phyloP scores from a whole-genome alignment of 75 land plant species.

The Picea glauca region DNA sequence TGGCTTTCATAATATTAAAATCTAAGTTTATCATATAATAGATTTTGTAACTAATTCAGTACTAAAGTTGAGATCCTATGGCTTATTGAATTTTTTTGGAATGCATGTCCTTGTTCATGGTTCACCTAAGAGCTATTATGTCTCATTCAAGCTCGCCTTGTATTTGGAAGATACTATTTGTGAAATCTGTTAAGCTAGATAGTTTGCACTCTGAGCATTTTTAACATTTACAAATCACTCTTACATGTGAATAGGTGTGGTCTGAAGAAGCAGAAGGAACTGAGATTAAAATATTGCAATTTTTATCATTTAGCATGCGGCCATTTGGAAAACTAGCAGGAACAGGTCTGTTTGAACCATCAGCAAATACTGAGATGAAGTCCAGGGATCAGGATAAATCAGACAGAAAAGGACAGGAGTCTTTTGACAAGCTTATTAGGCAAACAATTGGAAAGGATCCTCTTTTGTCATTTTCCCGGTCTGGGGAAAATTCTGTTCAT shows the following conservation, averaged over 20 bases:
- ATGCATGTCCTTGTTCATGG: too few relatives aligned
- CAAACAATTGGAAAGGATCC: slow-evolving; percentile 71
- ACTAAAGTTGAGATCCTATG: too few relatives aligned
- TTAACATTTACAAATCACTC: too few relatives aligned
- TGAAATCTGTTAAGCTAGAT: too few relatives aligned
- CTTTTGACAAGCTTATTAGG: slow-evolving; percentile 50
- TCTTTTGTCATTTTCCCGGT: slow-evolving; percentile 36
- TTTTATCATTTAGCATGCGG: background rate
- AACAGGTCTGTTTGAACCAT: background rate
- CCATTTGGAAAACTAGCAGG: slow-evolving; percentile 8
- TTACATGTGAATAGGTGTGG: background rate
- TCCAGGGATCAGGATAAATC: slow-evolving; percentile 3
- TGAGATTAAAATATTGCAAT: background rate
- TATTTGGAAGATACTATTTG: too few relatives aligned
- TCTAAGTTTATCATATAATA: too few relatives aligned
- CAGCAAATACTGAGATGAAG: slow-evolving; percentile 9
- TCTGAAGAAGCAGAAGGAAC: background rate
- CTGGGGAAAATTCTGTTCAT: slow-evolving; percentile 62
- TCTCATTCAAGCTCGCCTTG: too few relatives aligned
- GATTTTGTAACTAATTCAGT: too few relatives aligned
- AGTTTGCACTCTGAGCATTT: too few relatives aligned
- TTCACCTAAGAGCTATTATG: too few relatives aligned
- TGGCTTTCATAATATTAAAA: too few relatives aligned
- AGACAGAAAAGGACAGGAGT: slow-evolving; percentile 2
- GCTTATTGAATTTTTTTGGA: too few relatives aligned